Conservation (phyloP, 2,329 filamentous ascomycete species). For the Diaporthe australafricana region DNA sequence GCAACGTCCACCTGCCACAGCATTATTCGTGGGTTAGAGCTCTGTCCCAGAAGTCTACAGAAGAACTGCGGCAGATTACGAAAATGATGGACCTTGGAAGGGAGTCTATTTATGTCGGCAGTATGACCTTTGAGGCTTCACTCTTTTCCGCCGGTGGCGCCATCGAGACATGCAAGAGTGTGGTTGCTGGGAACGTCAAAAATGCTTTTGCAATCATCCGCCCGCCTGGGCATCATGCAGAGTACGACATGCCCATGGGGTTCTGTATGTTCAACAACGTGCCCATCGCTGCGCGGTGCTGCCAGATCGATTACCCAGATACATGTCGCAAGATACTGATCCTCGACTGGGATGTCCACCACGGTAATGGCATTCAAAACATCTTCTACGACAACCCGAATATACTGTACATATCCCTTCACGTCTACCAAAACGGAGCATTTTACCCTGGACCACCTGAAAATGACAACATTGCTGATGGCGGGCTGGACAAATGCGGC, state of each 20-base stretch:
- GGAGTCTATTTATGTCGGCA: conserved; percentile 86
- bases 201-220: conserved; percentile 97
- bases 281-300: conserved; percentile 89
- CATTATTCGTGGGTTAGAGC: conserved; percentile 84
- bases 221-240: conserved; percentile 95
- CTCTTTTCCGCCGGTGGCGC: conserved; percentile 90
- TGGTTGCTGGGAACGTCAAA: conserved; percentile 84
- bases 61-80: conserved; percentile 77
- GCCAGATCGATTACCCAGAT: conserved; percentile 83
- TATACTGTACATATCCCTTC: conserved; percentile 93
- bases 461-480: conserved; percentile 68
- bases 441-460: conserved; percentile 85
- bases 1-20: conserved; percentile 78
- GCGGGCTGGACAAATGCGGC: conserved; percentile 70
- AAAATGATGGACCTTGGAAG: conserved; percentile 70
- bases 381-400: conserved; percentile 97
- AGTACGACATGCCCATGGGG: conserved; percentile 86
- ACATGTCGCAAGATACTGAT: conserved; percentile 90
- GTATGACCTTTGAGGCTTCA: conserved; percentile 83
- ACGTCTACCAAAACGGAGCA: conserved; percentile 84
- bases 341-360: conserved; percentile 88
- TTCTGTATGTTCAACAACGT: conserved; percentile 99
- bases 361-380: conserved; percentile 94
- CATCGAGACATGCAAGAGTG: conserved; percentile 95
- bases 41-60: conserved; percentile 64